These are phyloP conservation scores for Annona cherimola DNA, from an alignment of 164 flowering plant species.

Conservation along the genomic window DNA sequence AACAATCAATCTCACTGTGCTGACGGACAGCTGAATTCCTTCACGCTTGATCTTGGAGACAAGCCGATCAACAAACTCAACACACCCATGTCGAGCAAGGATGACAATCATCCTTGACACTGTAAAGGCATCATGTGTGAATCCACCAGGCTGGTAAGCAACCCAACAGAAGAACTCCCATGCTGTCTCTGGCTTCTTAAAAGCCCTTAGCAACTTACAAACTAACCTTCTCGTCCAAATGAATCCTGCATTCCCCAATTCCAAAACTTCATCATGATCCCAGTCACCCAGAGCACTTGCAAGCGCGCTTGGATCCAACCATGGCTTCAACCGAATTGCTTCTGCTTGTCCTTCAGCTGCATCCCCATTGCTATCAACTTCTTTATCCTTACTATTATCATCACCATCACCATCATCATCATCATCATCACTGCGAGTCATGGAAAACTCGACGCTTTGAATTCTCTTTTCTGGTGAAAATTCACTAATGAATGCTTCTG, in stretches of 20 bases:
- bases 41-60: constrained; percentile 54
- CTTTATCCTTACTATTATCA: constrained; percentile 26
- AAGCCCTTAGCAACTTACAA: constrained; percentile 70
- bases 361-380: constrained; percentile 16
- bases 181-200: constrained; percentile 67
- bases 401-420: constrained; percentile 16
- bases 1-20: constrained; percentile 62
- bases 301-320: constrained; percentile 88
- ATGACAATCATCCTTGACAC: constrained; percentile 68
- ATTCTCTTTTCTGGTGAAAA: constrained; percentile 70
- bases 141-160: constrained; percentile 69
- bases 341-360: constrained; percentile 14
- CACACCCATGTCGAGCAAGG: constrained; percentile 61
- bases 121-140: constrained; percentile 68
- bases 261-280: constrained; percentile 54
- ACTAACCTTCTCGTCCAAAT: constrained; percentile 85
- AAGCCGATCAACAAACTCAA: constrained; percentile 57
- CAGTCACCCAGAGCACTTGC: constrained; percentile 68
- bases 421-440: constrained; percentile 27
- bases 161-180: constrained; percentile 97
- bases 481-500: constrained; percentile 41
- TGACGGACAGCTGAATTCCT: constrained; percentile 54
- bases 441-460: constrained; percentile 26
- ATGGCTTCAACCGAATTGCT: constrained; percentile 57
- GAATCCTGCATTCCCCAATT: constrained; percentile 58